A percentile compares a stretch with the other conserved stretches of the same genome.
Conservation (phyloP, 2,329 filamentous ascomycete genomes). For the Cladophialophora yegresii region DNA sequence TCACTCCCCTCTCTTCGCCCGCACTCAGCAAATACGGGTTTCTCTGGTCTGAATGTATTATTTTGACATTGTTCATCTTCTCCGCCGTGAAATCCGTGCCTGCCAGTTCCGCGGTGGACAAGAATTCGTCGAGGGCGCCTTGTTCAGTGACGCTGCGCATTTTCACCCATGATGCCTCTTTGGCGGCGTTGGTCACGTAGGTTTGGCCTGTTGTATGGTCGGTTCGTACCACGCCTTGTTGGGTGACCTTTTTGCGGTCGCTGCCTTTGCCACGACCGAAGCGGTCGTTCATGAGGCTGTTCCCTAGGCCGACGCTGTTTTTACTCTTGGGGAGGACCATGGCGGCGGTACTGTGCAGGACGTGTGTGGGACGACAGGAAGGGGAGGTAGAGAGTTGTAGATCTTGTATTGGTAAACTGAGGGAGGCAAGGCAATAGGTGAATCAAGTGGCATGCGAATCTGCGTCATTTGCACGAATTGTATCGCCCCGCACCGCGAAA, state of each 20-base stretch:
- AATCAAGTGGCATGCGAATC: constrained; percentile 2
- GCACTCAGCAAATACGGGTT: constrained; percentile 91
- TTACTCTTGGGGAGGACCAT: constrained; percentile 91
- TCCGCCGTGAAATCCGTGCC: constrained; percentile 98
- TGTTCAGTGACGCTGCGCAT: constrained; percentile 99
- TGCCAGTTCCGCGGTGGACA: constrained; percentile 93
- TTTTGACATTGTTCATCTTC: constrained; percentile 98
- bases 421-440: constrained; percentile 3
- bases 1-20: constrained; percentile 74
- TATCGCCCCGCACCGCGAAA: constrained; percentile 15
- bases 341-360: constrained; percentile 36
- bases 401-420: neutral
- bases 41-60: constrained; percentile 93
- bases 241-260: constrained; percentile 73
- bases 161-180: constrained; percentile 96
- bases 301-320: constrained; percentile 90
- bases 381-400: neutral
- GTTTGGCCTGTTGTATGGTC: constrained; percentile 75
- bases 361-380: neutral
- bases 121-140: constrained; percentile 91
- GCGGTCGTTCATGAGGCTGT: constrained; percentile 97
- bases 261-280: constrained; percentile 89
- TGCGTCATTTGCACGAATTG: constrained; percentile 21
- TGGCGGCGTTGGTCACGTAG: constrained; percentile 86
- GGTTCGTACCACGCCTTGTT: constrained; percentile 66